Evolutionary conservation across 352 stramenopile genomes (phyloP).

Genomic region (Globisporangium ultimum): DNA sequence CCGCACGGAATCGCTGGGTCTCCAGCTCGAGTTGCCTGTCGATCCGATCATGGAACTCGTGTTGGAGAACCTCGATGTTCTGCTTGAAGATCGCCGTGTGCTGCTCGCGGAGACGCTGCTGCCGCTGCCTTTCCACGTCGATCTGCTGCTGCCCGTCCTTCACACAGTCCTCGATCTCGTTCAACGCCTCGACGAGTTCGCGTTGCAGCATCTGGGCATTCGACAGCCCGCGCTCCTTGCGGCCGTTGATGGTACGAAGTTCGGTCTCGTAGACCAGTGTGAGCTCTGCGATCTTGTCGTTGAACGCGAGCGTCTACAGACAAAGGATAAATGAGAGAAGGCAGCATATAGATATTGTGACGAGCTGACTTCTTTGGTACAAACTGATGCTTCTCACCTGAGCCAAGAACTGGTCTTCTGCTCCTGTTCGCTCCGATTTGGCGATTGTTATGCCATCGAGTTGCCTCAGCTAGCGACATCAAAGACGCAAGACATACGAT

Average conservation of each 20-base stretch:
- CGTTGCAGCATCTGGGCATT: slow-evolving; percentile 63
- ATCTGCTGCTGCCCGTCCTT: slow-evolving; percentile 38
- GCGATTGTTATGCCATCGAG: slow-evolving; percentile 51
- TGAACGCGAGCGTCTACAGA: slow-evolving; percentile 51
- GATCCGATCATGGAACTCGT: slow-evolving; percentile 22
- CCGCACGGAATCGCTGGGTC: slow-evolving; percentile 14
- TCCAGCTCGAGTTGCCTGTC: slow-evolving; percentile 20
- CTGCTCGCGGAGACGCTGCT: slow-evolving; percentile 36
- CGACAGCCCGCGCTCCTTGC: slow-evolving; percentile 33
- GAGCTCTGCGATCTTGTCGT: slow-evolving; percentile 54
- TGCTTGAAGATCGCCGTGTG: slow-evolving; percentile 32
- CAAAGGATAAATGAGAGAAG: too few species aligned
- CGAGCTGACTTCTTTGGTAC: too few species aligned
- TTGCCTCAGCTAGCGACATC: slow-evolving; percentile 22
- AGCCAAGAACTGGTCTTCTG: slow-evolving; percentile 45
- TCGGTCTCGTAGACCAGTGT: slow-evolving; percentile 55
- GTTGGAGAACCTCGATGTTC: slow-evolving; percentile 31
- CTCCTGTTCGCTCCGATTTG: slow-evolving; percentile 29
- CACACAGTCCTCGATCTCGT: slow-evolving; percentile 51
- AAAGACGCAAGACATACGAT: not conserved
- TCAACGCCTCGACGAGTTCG: slow-evolving; percentile 56
- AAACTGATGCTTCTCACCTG: slow-evolving; percentile 20
- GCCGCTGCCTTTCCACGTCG: slow-evolving; percentile 37
- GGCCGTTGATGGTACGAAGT: slow-evolving; percentile 38
- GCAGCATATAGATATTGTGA: too few species aligned